Base-by-base conservation (phyloP, 371 early-diverging fungal genomes). In the Mucor mucedo region DNA sequence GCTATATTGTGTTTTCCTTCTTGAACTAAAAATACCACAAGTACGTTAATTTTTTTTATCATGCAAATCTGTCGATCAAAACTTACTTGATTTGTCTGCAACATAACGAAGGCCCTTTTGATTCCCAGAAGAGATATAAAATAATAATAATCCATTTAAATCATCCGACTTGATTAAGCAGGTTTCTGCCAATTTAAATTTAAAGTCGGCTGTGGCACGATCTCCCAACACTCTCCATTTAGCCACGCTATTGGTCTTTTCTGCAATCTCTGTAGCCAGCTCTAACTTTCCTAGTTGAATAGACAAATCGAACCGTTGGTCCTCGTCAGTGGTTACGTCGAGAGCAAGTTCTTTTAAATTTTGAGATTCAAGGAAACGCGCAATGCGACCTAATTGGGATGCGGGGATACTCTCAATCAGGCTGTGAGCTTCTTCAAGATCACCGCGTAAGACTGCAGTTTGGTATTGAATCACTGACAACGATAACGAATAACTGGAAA, bases 281-380 rank as follows among this genome's bases (percentile, higher is more conserved):
- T 95, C 91, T 41, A 99, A 84, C 59, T 88, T 83, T 33, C 87
- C 87, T 32, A 98, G 85, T 66, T 91, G 91, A 55, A 98, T 79
- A 1, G 99, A 95, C 41, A 99, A 79, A 32, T 99, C 98, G 66
- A 98, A 99, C 70, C 87, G 84, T 83, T 98, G 98, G 60, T 98
- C 98, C 9, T 88, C 72, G 70, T 99, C 99, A 0, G 91, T 91
- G 3, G 99, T 91, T 6, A 98, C 91, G 40, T 92, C 88, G 30
- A 99, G 80, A 0, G 99, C 99, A 52, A 95, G 80, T 66, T 95
- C 95, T 77, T 93, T 93, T 63, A 92, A 72, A 53, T 89, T 92
- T 76, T 97, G 97, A 8, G 89, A 86, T 67, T 98, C 98, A 65
- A 99, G 82, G 85, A 98, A 99, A 49, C 95, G 84, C 8, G 98